These are phyloP conservation scores for Straminergon stramineum DNA, from an alignment of 225 moss, liverwort and hornwort species.

Conservation along the genomic window DNA sequence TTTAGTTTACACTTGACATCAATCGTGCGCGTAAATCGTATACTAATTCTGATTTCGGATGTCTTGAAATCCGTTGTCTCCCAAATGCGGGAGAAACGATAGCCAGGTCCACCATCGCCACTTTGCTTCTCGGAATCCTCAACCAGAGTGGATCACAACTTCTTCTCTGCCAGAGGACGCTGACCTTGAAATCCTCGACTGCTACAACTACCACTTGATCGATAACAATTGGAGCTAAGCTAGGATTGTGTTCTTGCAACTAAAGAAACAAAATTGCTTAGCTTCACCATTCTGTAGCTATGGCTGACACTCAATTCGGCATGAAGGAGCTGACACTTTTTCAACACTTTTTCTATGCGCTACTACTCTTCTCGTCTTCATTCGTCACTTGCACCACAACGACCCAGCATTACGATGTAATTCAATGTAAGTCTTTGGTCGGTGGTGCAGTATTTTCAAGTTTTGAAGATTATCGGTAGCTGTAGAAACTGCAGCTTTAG, in stretches of 20 bases:
- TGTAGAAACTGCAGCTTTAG: not conserved
- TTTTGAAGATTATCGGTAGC: not conserved
- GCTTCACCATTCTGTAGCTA: not conserved
- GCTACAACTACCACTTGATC: not conserved
- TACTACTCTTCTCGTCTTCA: not conserved
- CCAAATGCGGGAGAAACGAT: not conserved
- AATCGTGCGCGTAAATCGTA: too few species aligned
- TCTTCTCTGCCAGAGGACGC: not conserved
- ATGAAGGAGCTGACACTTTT: not conserved
- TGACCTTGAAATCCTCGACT: not conserved
- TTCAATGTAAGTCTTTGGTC: not conserved
- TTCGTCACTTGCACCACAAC: not conserved
- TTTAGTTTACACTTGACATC: not conserved
- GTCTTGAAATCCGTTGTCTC: not conserved
- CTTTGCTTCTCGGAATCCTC: not conserved
- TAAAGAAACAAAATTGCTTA: not conserved
- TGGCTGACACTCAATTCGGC: not conserved
- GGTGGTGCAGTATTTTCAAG: not conserved
- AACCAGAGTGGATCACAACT: not conserved
- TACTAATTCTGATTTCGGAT: not conserved
- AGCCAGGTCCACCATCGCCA: not conserved
- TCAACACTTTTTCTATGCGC: not conserved
- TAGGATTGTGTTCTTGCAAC: not conserved
- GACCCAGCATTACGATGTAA: fast-evolving
- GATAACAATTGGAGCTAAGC: too few species aligned